These are phyloP conservation scores for Brachypodium distachyon DNA, from an alignment of 202 grass and related monocot species.

Conservation along the genomic window DNA sequence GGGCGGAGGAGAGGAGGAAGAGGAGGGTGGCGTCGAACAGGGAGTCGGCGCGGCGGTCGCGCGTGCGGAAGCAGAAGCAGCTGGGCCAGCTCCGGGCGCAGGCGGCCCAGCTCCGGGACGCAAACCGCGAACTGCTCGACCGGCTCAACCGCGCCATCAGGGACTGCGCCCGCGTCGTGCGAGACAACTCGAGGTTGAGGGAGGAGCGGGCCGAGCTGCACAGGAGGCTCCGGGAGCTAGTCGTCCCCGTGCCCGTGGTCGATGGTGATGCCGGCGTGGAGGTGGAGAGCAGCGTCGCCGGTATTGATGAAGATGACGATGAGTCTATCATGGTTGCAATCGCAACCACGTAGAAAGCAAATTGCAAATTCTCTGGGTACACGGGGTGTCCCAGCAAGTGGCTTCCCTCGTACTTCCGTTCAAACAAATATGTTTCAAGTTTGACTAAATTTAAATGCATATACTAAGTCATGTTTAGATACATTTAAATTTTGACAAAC, in stretches of 20 bases:
- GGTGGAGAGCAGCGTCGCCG: background rate
- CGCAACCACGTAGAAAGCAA: background rate
- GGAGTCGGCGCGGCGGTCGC: conserved; percentile 66
- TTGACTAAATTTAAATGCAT: too few species aligned
- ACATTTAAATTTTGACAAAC: too few species aligned
- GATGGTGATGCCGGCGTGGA: background rate
- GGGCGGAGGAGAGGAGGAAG: conserved; percentile 43
- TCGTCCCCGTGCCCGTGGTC: background rate
- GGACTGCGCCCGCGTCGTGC: conserved; percentile 11
- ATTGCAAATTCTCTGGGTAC: background rate
- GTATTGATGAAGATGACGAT: background rate
- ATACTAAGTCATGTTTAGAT: too few species aligned
- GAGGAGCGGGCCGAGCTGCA: conserved; percentile 29
- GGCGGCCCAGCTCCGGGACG: conserved; percentile 37
- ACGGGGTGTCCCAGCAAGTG: too few species aligned
- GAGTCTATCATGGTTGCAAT: background rate
- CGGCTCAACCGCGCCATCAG: conserved; percentile 48
- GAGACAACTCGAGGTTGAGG: conserved; percentile 22
- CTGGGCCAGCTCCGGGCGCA: conserved; percentile 43
- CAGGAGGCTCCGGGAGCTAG: conserved; percentile 30
- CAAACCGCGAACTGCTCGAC: conserved; percentile 44
- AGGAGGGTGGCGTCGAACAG: conserved; percentile 58
- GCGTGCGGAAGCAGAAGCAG: conserved; percentile 60
- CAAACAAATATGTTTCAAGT: too few species aligned
- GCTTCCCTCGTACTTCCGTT: too few species aligned